phyloP scores from a whole-genome alignment of 495 filamentous ascomycete genomes.

The Eremomyces bilateralis region DNA sequence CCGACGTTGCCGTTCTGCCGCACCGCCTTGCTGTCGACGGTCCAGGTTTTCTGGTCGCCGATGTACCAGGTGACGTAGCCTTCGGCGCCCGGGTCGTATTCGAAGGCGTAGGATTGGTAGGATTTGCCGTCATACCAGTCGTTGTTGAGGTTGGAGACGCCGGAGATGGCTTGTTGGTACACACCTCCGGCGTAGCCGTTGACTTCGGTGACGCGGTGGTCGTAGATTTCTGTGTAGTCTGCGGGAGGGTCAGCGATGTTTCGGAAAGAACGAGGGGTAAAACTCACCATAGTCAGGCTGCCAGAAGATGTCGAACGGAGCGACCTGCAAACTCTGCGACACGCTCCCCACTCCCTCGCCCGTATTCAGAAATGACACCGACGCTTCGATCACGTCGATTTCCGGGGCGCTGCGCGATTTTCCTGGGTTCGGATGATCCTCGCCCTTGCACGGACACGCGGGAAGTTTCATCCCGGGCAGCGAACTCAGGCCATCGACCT shows the following conservation, averaged over 20 bases:
- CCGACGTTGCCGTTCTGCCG: conserved; percentile 58
- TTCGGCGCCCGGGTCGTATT: conserved; percentile 41
- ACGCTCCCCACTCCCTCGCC: conserved; percentile 32
- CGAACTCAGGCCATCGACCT: conserved; percentile 40
- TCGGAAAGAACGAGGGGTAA: conserved; percentile 3
- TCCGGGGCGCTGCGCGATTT: conserved; percentile 50
- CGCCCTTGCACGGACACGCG: conserved; percentile 39
- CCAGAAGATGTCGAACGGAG: conserved; percentile 59
- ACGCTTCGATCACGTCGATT: conserved; percentile 58
- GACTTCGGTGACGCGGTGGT: conserved; percentile 32
- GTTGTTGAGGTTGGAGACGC: conserved; percentile 48
- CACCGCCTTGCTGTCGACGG: conserved; percentile 38
- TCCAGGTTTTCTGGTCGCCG: conserved; percentile 43
- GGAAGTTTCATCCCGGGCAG: conserved; percentile 57
- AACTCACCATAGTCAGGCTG: conserved; percentile 41
- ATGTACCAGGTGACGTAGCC: conserved; percentile 50
- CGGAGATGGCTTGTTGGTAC: conserved; percentile 54
- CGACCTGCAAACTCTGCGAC: conserved; percentile 52
- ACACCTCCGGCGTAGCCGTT: conserved; percentile 46
- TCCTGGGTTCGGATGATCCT: conserved; percentile 52
- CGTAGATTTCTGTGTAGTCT: conserved; percentile 43
- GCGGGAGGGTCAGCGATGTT: conserved; percentile 3
- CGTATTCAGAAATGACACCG: conserved; percentile 29
- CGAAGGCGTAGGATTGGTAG: conserved; percentile 52
- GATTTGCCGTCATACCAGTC: conserved; percentile 54